Evolutionary conservation across 1,284 basidiomycete genomes (phyloP).

Genomic region (Heterobasidion occidentale): DNA sequence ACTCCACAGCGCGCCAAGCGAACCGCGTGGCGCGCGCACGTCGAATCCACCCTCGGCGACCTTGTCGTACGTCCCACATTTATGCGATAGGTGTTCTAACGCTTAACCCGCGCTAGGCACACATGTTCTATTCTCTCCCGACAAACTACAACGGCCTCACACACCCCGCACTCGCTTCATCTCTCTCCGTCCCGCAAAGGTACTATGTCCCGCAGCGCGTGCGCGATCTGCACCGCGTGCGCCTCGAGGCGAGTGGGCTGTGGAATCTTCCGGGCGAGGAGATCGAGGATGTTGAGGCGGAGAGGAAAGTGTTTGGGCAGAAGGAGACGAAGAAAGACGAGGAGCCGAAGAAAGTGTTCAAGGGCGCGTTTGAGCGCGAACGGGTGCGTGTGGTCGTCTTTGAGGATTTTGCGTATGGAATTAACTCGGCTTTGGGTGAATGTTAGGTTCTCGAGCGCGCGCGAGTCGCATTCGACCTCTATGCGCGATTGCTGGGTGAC

Average conservation of each 20-base stretch:
- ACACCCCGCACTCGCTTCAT: slow-evolving; percentile 41
- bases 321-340: slow-evolving; percentile 23
- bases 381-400: slow-evolving; percentile 34
- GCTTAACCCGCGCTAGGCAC: slow-evolving; percentile 24
- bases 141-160: slow-evolving; percentile 57
- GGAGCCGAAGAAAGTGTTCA: slow-evolving; percentile 24
- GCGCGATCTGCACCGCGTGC: slow-evolving; percentile 42
- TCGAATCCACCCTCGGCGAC: slow-evolving; percentile 60
- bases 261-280: slow-evolving; percentile 41
- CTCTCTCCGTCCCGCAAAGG: slow-evolving; percentile 58
- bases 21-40: slow-evolving; percentile 55
- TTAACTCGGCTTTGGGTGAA: background rate
- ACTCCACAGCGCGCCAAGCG: slow-evolving; percentile 40
- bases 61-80: slow-evolving; percentile 45
- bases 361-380: slow-evolving; percentile 52
- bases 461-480: slow-evolving; percentile 45
- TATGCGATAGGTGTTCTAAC: slow-evolving; percentile 3
- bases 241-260: slow-evolving; percentile 54
- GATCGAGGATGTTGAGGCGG: slow-evolving; percentile 34
- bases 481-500: slow-evolving; percentile 43
- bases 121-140: slow-evolving; percentile 52
- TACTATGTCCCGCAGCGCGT: slow-evolving; percentile 67
- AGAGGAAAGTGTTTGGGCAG: slow-evolving; percentile 23
- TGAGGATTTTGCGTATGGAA: background rate
- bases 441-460: slow-evolving; percentile 56